phyloP scores from a whole-genome alignment of 192 early-diverging fungal genomes.

The Phycomyces blakesleeanus region DNA sequence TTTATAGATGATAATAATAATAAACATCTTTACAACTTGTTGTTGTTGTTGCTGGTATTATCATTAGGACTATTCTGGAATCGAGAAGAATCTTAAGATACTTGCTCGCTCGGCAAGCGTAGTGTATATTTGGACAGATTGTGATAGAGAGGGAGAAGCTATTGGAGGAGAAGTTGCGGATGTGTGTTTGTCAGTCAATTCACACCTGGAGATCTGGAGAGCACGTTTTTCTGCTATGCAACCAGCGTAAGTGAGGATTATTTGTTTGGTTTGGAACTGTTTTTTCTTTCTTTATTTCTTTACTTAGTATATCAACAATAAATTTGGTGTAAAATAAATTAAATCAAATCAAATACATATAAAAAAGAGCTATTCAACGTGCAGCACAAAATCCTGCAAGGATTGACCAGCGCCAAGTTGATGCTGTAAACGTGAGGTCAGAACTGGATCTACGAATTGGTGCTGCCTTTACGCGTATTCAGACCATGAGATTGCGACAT shows the following conservation, averaged over 20 bases:
- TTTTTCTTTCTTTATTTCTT: background rate
- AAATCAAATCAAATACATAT: too few species aligned
- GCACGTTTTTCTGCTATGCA: constrained; percentile 90
- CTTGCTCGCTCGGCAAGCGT: constrained; percentile 59
- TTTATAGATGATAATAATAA: too few species aligned
- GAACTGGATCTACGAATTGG: constrained; percentile 94
- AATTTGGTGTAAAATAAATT: too few species aligned
- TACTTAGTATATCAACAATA: constrained; percentile 9
- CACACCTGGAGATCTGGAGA: constrained; percentile 64
- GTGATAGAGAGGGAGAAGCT: constrained; percentile 93
- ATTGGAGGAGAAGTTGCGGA: constrained; percentile 83
- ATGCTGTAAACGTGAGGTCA: constrained; percentile 76
- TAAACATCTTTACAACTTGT: too few species aligned
- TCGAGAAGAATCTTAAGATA: constrained; percentile 63
- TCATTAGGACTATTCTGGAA: background rate
- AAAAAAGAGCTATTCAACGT: constrained; percentile 61
- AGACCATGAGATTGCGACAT: constrained; percentile 65
- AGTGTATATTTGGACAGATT: constrained; percentile 98
- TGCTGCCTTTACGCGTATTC: constrained; percentile 89
- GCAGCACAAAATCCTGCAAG: constrained; percentile 70
- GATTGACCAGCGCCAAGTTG: constrained; percentile 71
- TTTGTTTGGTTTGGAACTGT: background rate
- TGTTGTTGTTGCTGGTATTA: too few species aligned
- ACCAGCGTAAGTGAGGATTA: constrained; percentile 46
- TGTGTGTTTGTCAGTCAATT: constrained; percentile 63